Base-by-base conservation (phyloP, 768 basidiomycete genomes). In the Phylloporus sp. region DNA sequence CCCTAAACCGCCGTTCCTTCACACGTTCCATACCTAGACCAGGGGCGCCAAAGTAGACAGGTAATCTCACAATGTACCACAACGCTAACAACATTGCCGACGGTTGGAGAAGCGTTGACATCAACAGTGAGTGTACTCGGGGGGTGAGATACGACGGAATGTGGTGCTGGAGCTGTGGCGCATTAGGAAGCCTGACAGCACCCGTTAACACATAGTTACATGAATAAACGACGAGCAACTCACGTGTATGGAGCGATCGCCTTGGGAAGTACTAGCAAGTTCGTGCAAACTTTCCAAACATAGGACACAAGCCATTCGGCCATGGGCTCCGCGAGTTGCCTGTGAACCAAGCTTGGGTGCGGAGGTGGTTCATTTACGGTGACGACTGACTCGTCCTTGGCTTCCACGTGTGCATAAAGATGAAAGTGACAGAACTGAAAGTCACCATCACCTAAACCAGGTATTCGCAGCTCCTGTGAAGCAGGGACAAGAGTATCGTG, bases 231-330 rank as follows among this genome's bases (percentile, higher is more conserved):
- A 31, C 23, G 47, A 45, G 28, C 8, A 41, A 76, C 85, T 61
- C 73, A 90, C 88, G 67, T 72, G 41, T 80, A 72, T 53, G 73
- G 75, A 6, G 77, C 73, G 59, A 84, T 82, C 29, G 67, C 61
- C 9, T 76, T 59, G 4, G 84, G 80, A 46, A 89, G 70, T 58
- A 78, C 77, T 50, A 83, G 74, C 40, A 80, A 83, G n/a, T 84
- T 85, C 15, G 85, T 86, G 64, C 88, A 89, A 40, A 82, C 81
- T 65, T 86, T 88, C 89, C 89, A 91, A 15, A 89, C 81, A 62
- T 86, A 91, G 46, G 76, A 76, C 38, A 86, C 84, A 22, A 90
- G 71, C 89, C 89, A 91, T 51, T 86, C 84, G 4, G 89, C 80
- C 54, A 91, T 73, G 16, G 88, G 88, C 47, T 88, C 86, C 0